Base-by-base conservation (phyloP, 2,329 filamentous ascomycete genomes). In the Aciculosporium take region DNA sequence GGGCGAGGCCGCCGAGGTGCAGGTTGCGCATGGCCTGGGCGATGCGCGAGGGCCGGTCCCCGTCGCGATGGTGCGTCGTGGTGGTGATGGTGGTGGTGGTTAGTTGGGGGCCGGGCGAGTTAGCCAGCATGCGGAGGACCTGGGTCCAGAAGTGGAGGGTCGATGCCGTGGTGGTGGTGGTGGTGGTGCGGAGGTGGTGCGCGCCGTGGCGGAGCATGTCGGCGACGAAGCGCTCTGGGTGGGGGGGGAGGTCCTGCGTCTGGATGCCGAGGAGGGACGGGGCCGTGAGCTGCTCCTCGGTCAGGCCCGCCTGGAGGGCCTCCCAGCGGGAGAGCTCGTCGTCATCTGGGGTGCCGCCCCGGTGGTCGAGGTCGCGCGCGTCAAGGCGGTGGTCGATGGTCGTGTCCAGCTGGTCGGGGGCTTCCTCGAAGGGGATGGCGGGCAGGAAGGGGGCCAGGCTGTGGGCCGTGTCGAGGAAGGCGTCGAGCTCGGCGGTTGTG, bases 331-430 rank as follows among this genome's bases (percentile, higher is more conserved):
- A 20, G 20, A 43, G 8, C 7, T 37, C 30, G 30, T 36, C 21
- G 33, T 30, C 12, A 4, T 18, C 21, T 17, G 37, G 15, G 23
- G 3, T 37, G 29, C 7, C 7, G 25, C 13, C n/a, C 5, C 24
- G 12, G 30, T 41, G 21, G 20, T 46, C 44, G 3, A 46, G 35
- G 21, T 46, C 41, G 12, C 35, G 24, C 20, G 25, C 12, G 20
- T 37, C 41, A 10, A 46, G 27, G n/a, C 34, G 34, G 25, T 46
- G 42, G 31, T 41, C 44, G 25, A 46, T 44, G 25, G 41, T 44
- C 20, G 37, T 23, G 27, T 46, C 44, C 21, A 45, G 24, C 18
- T 42, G 37, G 17, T 41, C 44, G 5, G 44, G 44, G 3, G 44
- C 27, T 21, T 45, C 44, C 17, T 40, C 32, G 38, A 45, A 45